Evolutionary conservation across 441 rosid genomes (phyloP).

Genomic region (Syzygium malaccense): DNA sequence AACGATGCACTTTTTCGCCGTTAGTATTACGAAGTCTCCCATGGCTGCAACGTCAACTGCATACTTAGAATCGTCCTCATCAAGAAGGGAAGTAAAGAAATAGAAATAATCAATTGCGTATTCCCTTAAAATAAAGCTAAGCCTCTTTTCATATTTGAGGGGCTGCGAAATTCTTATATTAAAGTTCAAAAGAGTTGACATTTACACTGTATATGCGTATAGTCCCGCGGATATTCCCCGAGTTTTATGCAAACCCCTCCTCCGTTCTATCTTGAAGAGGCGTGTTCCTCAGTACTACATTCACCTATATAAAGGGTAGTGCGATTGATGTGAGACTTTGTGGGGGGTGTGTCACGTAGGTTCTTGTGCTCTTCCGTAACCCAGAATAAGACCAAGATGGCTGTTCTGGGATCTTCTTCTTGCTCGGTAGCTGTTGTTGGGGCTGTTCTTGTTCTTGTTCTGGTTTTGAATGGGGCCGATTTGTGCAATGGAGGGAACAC

Average conservation of each 20-base stretch:
- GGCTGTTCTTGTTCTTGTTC: slow-evolving; percentile 20
- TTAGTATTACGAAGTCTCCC: background rate
- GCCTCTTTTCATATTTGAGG: background rate
- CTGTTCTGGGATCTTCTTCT: slow-evolving; percentile 4
- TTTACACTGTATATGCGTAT: background rate
- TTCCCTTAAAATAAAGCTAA: background rate
- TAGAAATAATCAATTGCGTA: background rate
- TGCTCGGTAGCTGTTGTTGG: background rate
- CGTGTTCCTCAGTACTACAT: background rate
- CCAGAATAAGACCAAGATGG: slow-evolving; percentile 13
- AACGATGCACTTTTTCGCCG: background rate
- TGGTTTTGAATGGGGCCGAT: slow-evolving; percentile 26
- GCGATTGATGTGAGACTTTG: background rate
- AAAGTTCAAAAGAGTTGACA: background rate
- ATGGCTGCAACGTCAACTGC: background rate
- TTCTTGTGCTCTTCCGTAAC: background rate
- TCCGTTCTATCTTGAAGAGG: background rate
- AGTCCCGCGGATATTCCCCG: slow-evolving; percentile 18
- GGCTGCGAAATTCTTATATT: background rate
- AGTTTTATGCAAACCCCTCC: background rate
- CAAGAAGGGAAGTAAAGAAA: background rate
- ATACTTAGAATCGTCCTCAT: background rate
- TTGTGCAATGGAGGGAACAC: slow-evolving; percentile 69
- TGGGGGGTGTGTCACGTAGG: background rate
- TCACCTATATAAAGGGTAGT: background rate